Percentiles rank a stretch among this genome's conserved stretches.
phyloP scores from a whole-genome alignment of 306 rosid genomes.

The Cicer judaicum region DNA sequence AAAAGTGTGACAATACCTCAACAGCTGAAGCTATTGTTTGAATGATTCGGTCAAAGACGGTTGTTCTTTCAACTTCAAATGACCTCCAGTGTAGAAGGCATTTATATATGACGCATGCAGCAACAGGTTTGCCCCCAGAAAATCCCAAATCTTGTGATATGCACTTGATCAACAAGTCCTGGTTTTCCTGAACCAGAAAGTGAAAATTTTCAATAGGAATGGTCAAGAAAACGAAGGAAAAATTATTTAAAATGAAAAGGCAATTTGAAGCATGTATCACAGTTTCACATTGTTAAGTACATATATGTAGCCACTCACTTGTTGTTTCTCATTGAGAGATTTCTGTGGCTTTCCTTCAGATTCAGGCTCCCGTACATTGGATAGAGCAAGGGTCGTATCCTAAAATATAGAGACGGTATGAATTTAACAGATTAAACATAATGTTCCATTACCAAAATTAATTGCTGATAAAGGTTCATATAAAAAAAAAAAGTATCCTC shows the following conservation, averaged over 20 bases:
- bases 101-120: conserved; percentile 94
- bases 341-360: conserved; percentile 99
- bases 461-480: conserved; percentile 18
- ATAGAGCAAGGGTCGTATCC: conserved; percentile 80
- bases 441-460: conserved; percentile 9
- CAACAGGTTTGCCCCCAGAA: conserved; percentile 90
- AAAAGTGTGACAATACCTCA: conserved; percentile 63
- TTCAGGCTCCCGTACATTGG: conserved; percentile 92
- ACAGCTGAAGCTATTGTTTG: conserved; percentile 96
- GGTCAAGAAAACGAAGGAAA: conserved; percentile 36
- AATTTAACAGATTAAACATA: conserved; percentile 32
- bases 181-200: conserved; percentile 85
- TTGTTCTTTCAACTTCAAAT: conserved; percentile 98
- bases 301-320: conserved; percentile 62
- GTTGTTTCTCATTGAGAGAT: conserved; percentile 98
- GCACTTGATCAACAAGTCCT: conserved; percentile 83
- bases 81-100: conserved; percentile 99
- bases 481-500: conserved; percentile 45
- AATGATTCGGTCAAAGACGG: conserved; percentile 91
- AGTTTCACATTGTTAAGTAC: conserved; percentile 36
- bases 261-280: conserved; percentile 32
- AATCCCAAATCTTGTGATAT: conserved; percentile 97
- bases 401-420: conserved; percentile 47
- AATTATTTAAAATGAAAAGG: conserved; percentile 29
- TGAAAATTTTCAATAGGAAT: conserved; percentile 25